Evolutionary conservation across 1,284 basidiomycete species (phyloP), one percentile per base, ranked within the genome.

Genomic region (Entoloma clypeatum): DNA sequence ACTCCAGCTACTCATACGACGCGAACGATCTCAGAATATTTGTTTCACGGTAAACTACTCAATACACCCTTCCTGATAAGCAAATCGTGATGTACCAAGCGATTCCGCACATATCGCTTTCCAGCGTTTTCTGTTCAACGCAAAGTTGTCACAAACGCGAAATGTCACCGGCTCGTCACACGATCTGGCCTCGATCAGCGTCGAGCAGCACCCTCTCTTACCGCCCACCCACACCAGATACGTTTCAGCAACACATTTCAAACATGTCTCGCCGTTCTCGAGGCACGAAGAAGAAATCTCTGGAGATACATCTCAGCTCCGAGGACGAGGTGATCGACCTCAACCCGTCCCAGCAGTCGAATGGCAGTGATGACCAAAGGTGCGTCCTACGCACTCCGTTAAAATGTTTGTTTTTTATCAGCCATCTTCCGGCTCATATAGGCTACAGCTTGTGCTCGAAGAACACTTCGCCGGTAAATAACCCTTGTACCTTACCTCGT

Each of bases 341-440:
- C 16, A 43, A 48, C 18, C 41, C 39, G 7, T 56, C 54, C 7
- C 52, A 54, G 14, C 39, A 47, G 23, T 52, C 54, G 8, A 52
- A 33, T 33, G 49, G 47, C 21, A 54, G 52, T 17, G 54, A 56
- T 21, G 54, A 54, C 27, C 45, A 52, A 14, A 49, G 28, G 52
- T 55, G 23, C 30, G 45, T 38, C 29, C 11, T 6, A n/a, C 18
- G 24, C 7, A 23, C 26, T 33, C 23, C 11, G 25, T 14, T 10
- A 38, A 22, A 4, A 21, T 17, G 18, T 11, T 10, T 1, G 7
- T 13, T 14, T 23, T 14, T 24, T 16, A 7, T 13, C 19, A 37
- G 19, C 9, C 11, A 5, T 28, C 13, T 7, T 7, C 5, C 5
- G 6, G n/a, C n/a, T 18, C 7, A 9, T 16, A 13, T 16, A 54